Evolutionary conservation across 192 early-diverging fungal species (phyloP), one percentile per base, ranked within the genome.

Genomic region (Rhizophlyctis rosea): DNA sequence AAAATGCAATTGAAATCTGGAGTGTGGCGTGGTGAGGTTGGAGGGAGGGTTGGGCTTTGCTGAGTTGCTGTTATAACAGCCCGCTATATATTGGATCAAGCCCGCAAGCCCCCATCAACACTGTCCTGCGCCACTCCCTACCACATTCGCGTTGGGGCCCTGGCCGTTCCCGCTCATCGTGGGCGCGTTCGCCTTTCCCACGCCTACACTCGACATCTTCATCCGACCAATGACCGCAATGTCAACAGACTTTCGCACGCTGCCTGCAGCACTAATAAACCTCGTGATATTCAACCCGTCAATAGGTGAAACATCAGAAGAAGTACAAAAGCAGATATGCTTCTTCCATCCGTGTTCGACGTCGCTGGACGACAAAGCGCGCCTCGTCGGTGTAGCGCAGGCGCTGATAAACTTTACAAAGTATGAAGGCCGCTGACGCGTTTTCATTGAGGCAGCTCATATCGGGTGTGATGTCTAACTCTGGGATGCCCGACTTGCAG

Each of bases 311-410:
- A 54, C 16, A 3, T 34, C 33, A 28, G 65, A 67, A 27, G 65
- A 73, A 21, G 32, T 50, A 27, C 47, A 21, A 5, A 47, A 63
- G 27, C 71, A 73, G 51, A 67, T 68, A 27, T 56, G 52, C 14
- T 66, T 74, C 44, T 70, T 50, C 39, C 44, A 74, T 52, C 72
- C 72, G 0, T 16, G 35, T 5, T 35, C 53, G 4, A 52, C 44
- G 3, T 27, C 67, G n/a, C 34, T 30, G 24, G 59, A 69, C 47
- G 68, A 70, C 18, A 54, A 59, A 50, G 50, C 63, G 9, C 32
- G 63, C 3, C 67, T 69, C 51, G 59, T 74, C 24, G 72, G 72
- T 2, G 36, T 70, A 16, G 68, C 62, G 9, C 58, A 62, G 54
- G 68, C 67, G 1, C 54, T 70, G 51, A 50, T 65, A 14, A 59